A percentile compares a stretch with the other conserved stretches of the same genome.
phyloP scores from a whole-genome alignment of 768 basidiomycete species.

The Termitomyces sp. region DNA sequence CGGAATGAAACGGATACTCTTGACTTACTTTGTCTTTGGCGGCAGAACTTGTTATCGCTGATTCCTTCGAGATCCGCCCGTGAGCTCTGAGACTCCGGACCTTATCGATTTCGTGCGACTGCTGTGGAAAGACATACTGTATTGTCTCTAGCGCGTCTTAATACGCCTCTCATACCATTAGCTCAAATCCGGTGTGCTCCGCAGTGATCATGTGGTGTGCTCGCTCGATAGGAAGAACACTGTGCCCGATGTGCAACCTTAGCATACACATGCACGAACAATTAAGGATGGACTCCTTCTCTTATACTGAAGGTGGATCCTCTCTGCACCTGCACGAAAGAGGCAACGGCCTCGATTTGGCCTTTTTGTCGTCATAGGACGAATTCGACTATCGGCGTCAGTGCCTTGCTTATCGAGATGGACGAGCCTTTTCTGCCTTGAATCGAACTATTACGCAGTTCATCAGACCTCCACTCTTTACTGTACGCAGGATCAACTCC shows the following conservation, averaged over 20 bases:
- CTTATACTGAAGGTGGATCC: neutral
- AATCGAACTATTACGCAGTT: neutral
- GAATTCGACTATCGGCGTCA: neutral
- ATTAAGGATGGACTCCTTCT: neutral
- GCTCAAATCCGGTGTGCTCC: neutral
- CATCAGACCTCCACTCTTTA: neutral
- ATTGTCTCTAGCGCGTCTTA: neutral
- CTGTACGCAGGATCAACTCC: neutral
- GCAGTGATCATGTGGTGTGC: neutral
- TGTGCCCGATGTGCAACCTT: neutral
- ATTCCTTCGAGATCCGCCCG: conserved; percentile 3
- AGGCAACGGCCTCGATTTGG: neutral
- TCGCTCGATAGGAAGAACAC: neutral
- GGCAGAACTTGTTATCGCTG: neutral
- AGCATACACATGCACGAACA: neutral
- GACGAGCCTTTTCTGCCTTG: neutral
- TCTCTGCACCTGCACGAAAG: neutral
- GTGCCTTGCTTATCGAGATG: neutral
- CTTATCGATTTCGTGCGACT: neutral
- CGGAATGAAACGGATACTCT: neutral
- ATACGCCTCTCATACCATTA: neutral
- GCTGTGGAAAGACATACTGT: neutral
- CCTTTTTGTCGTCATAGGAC: neutral
- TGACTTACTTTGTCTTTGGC: neutral
- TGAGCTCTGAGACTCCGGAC: neutral